Evolutionary conservation across 192 early-diverging fungal genomes (phyloP).

Genomic region (Funneliformis geosporum): DNA sequence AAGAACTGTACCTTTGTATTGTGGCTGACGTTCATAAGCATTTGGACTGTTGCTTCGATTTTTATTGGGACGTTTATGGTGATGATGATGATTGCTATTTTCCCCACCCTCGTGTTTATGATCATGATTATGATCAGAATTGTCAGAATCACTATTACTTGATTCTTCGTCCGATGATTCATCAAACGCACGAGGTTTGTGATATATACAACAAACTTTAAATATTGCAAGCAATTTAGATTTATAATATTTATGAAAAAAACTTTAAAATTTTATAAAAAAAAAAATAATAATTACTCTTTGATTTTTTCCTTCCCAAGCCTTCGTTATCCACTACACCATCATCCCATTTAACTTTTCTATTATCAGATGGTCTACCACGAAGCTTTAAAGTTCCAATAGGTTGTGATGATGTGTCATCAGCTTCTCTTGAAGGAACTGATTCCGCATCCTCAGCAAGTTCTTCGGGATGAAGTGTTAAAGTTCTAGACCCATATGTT

Average conservation of each 20-base stretch:
- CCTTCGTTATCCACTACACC: constrained; percentile 66
- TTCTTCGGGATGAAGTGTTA: constrained; percentile 34
- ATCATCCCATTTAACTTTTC: constrained; percentile 62
- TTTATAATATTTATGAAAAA: background rate
- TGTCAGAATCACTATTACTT: constrained; percentile 20
- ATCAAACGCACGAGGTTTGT: constrained; percentile 48
- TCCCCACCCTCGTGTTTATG: constrained; percentile 8
- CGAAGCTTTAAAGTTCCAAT: constrained; percentile 50
- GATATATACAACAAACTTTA: constrained; percentile 72
- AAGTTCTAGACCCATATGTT: constrained; percentile 35
- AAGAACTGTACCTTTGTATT: constrained; percentile 36
- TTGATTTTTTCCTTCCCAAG: constrained; percentile 62
- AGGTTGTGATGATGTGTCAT: background rate
- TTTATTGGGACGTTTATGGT: constrained; percentile 23
- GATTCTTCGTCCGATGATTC: constrained; percentile 43
- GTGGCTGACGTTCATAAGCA: constrained; percentile 47
- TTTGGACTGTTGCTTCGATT: constrained; percentile 36
- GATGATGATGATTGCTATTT: constrained; percentile 28
- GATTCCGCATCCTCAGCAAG: background rate
- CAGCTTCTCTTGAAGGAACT: background rate
- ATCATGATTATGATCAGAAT: background rate
- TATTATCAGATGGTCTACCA: constrained; percentile 37
- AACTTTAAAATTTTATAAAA: background rate
- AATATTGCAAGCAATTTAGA: background rate
- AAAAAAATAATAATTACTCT: constrained; percentile 45